phyloP scores from a whole-genome alignment of 1,139 yeast species.

The Scheffersomyces quercinus region DNA sequence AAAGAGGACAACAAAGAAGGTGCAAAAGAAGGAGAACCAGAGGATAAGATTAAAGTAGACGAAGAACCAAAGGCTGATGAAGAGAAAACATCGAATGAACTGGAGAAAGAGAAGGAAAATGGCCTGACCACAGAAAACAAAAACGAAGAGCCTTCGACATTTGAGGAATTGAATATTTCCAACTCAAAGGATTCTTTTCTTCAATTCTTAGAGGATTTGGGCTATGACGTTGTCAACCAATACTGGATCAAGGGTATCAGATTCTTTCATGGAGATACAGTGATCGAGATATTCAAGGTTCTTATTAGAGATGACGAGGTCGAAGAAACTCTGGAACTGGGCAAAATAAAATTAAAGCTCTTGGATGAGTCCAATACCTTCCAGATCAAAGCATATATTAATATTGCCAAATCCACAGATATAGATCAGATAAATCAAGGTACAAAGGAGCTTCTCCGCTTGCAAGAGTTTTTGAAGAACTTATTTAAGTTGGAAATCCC shows the following conservation, averaged over 20 bases:
- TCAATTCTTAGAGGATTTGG: conserved; percentile 61
- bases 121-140: conserved; percentile 3
- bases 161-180: conserved; percentile 5
- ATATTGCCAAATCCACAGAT: conserved; percentile 73
- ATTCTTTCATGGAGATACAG: conserved; percentile 64
- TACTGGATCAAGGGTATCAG: conserved; percentile 68
- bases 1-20: background rate
- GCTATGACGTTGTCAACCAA: conserved; percentile 67
- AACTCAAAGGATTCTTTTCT: conserved; percentile 38
- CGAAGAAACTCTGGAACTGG: conserved; percentile 16
- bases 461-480: conserved; percentile 68
- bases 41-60: conserved; percentile 4
- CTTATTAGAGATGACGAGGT: conserved; percentile 42
- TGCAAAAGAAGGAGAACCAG: conserved; percentile 4
- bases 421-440: conserved; percentile 70
- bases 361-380: conserved; percentile 59
- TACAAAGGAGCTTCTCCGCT: conserved; percentile 56
- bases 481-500: conserved; percentile 70
- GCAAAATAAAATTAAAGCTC: conserved; percentile 38
- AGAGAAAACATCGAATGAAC: conserved; percentile 3
- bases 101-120: conserved; percentile 1
- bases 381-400: conserved; percentile 66
- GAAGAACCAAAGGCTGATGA: conserved; percentile 3
- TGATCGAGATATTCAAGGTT: conserved; percentile 59
- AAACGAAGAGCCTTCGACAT: background rate